phyloP scores from a whole-genome alignment of 2,329 filamentous ascomycete genomes.

The Exophiala bonariae region DNA sequence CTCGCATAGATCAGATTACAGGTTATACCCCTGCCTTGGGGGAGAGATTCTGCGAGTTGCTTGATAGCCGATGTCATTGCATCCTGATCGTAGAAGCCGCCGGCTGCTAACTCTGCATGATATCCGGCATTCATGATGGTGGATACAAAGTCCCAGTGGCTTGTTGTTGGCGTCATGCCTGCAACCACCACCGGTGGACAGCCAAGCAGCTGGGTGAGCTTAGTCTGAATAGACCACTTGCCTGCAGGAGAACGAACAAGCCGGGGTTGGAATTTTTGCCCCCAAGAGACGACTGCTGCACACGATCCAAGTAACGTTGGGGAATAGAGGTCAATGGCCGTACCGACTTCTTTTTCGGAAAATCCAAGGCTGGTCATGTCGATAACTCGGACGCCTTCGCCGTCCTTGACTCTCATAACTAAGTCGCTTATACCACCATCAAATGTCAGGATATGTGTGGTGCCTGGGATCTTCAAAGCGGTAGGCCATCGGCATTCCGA shows the following conservation, averaged over 20 bases:
- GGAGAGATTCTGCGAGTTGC: constrained; percentile 45
- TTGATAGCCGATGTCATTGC: constrained; percentile 47
- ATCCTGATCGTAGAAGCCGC: constrained; percentile 50
- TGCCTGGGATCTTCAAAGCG: constrained; percentile 22
- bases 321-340: constrained; percentile 3
- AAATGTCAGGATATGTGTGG: constrained; percentile 37
- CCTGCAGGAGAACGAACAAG: constrained; percentile 25
- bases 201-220: constrained; percentile 47
- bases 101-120: constrained; percentile 50
- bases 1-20: constrained; percentile 57
- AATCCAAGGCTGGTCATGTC: constrained; percentile 7
- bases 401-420: constrained; percentile 32
- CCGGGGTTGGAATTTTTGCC: constrained; percentile 22
- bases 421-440: constrained; percentile 34
- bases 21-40: constrained; percentile 52
- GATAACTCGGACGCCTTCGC: constrained; percentile 34
- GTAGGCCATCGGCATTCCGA: constrained; percentile 24
- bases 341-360: neutral
- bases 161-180: constrained; percentile 51
- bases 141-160: constrained; percentile 52
- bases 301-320: neutral
- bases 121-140: constrained; percentile 54
- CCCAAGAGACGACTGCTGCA: constrained; percentile 20
- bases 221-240: constrained; percentile 26
- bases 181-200: constrained; percentile 49